Evolutionary conservation across 805 yeast species (phyloP), one percentile per base, ranked within the genome.

Genomic region (Candida alai): DNA sequence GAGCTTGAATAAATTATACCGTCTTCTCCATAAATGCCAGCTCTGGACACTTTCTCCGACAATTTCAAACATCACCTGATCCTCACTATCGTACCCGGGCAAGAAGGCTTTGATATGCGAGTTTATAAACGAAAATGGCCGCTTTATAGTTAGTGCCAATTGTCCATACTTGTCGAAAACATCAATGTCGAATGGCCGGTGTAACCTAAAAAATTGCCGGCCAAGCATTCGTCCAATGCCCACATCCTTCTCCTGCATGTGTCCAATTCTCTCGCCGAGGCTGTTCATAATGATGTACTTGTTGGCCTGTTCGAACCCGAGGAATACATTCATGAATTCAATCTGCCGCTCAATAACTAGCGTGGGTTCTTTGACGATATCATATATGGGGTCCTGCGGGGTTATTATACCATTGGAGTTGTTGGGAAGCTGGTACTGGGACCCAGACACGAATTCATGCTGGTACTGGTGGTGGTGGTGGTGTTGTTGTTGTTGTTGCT

Each of bases 11-110:
- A 93, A 63, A 50, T 89, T 86, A 58, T 93, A 93, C 31, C 82
- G 63, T 38, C 98, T 69, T 53, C 97, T 73, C 96, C 96, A 89
- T 26, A 82, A 65, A 62, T 93, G 97, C 96, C 96, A 93, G 44
- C 83, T 80, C 58, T 93, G 98, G 4, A 84, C 77, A 18, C 86
- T 74, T 54, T 90, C 97, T 1, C 97, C 97, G 13, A 93, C 63
- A 10, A 61, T 62, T 30, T 70, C 76, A 24, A 60, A 58, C 37
- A 67, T 60, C 8, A 60, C 45, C 15, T 61, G 49, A 30, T 68
- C 63, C 23, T 60, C 44, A 5, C 39, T 34, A 37, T 56, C 65
- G 34, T 59, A 57, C 1, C 75, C 72, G 0, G 95, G 94, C 30
- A 82, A 55, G 6, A 74, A 65, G 2, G 83, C 77, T 52, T 83